These are phyloP conservation scores for Microbotryomycetes sp. DNA, from an alignment of 1,284 basidiomycete species.

Conservation along the genomic window DNA sequence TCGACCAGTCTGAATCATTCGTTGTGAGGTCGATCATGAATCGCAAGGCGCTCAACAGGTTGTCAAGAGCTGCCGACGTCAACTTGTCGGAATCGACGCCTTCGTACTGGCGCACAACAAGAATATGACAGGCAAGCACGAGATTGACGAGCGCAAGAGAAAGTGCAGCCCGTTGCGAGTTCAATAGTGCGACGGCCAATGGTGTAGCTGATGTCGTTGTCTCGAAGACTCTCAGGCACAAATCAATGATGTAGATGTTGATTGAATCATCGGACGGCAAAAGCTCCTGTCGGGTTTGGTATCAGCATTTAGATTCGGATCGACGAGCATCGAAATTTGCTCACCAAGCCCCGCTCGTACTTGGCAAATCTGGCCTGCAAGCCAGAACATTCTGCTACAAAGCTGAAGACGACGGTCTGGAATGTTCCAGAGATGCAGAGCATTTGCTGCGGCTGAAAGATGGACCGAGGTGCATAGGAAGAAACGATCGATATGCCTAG, in stretches of 20 bases:
- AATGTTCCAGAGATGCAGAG: constrained; percentile 19
- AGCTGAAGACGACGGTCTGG: background rate
- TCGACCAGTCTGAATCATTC: constrained; percentile 7
- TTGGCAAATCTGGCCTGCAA: background rate
- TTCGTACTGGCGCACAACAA: background rate
- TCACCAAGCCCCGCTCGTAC: constrained; percentile 7
- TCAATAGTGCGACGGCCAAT: background rate
- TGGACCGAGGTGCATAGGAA: constrained; percentile 13
- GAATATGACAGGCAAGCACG: background rate
- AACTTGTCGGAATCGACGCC: background rate
- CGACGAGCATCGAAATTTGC: background rate
- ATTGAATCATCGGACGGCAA: constrained; percentile 2
- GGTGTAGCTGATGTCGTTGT: constrained; percentile 4
- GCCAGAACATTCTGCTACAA: background rate
- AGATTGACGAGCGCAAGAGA: background rate
- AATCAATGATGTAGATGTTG: background rate
- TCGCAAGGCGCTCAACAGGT: background rate
- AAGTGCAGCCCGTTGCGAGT: background rate
- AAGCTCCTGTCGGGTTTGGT: constrained; percentile 5
- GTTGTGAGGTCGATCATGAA: constrained; percentile 6
- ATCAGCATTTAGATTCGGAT: too few relatives aligned
- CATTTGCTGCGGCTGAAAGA: constrained; percentile 25
- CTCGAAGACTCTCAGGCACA: background rate
- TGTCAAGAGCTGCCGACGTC: background rate
- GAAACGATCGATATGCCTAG: constrained; percentile 4